A percentile compares a stretch with the other conserved stretches of the same genome.
Evolutionary conservation across 768 basidiomycete genomes (phyloP).

Genomic region (Phlebiopsis gigantea): DNA sequence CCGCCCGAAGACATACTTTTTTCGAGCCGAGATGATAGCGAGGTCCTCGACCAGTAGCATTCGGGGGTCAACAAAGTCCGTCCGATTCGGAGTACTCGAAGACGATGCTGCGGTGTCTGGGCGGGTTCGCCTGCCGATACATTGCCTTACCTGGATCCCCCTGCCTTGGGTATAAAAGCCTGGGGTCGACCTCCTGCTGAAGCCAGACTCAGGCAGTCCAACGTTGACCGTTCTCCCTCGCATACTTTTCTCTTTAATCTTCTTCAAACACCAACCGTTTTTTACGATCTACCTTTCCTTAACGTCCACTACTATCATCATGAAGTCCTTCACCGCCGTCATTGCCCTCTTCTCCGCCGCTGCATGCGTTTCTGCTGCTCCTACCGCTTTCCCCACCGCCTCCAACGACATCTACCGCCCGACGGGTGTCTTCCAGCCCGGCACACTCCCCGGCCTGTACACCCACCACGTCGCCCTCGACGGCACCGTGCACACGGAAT

Average conservation of each 20-base stretch:
- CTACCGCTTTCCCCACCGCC: neutral
- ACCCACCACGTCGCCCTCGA: neutral
- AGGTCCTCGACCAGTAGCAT: no score
- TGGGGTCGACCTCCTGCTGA: neutral
- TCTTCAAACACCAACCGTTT: neutral
- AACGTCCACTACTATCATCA: neutral
- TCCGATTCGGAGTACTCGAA: no score
- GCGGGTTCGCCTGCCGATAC: neutral
- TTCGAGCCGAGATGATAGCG: no score
- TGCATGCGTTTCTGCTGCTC: neutral
- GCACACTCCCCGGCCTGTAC: neutral
- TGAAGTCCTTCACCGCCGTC: neutral
- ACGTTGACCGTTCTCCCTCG: neutral
- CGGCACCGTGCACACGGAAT: neutral
- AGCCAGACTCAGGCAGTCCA: conserved; percentile 1
- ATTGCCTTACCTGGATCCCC: neutral
- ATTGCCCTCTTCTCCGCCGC: neutral
- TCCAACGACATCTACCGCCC: neutral
- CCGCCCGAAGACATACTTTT: no score
- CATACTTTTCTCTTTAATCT: neutral
- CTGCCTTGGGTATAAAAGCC: neutral
- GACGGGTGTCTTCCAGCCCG: neutral
- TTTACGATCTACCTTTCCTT: neutral
- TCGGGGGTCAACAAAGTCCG: no score
- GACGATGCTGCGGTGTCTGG: neutral